Evolutionary conservation across 192 early-diverging fungal species (phyloP), one percentile per base, ranked within the genome.

Genomic region (Dispira simplex): DNA sequence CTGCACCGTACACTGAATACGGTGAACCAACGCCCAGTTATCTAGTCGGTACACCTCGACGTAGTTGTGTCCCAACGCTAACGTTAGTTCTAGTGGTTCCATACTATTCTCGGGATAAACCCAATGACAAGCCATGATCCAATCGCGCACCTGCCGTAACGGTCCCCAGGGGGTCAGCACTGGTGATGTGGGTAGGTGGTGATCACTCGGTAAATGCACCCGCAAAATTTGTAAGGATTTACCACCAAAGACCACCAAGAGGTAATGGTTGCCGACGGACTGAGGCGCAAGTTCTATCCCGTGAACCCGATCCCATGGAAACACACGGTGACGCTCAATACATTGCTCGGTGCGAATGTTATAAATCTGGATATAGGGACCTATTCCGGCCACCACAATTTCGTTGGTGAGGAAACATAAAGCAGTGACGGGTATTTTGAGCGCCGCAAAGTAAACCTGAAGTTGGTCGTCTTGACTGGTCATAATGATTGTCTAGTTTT

Each of bases 81-180:
- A 53, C 0, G 83, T 83, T 13, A 88, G 67, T 26, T 73, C 62
- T 0, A 69, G 68, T 25, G 75, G 75, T 8, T 63, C 68, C 2
- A 64, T 20, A 18, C 46, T 60, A 13, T 44, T 53, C 1, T 39
- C 20, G 3, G 44, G 20, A 14, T 75, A 65, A 10, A 89, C 64
- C 85, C 86, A 92, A 46, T 85, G 82, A 4, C 76, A 79, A 64
- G 89, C 88, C 56, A 83, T 77, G 65, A 92, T 86, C 90, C 90
- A 92, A 70, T 92, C 88, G 8, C 67, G 73, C 51, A 81, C 73
- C 13, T 77, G 73, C 27, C 68, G 65, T 20, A 79, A 57, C 11
- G 70, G 58, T 60, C 70, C 62, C 46, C 62, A 25, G 32, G 74
- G 32, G 11, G 45, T 59, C 25, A 81, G 63, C 46, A 64, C 66